A percentile compares a stretch with the other conserved stretches of the same genome.
phyloP scores from a whole-genome alignment of 768 basidiomycete genomes.

The Coprinopsis marcescibilis region DNA sequence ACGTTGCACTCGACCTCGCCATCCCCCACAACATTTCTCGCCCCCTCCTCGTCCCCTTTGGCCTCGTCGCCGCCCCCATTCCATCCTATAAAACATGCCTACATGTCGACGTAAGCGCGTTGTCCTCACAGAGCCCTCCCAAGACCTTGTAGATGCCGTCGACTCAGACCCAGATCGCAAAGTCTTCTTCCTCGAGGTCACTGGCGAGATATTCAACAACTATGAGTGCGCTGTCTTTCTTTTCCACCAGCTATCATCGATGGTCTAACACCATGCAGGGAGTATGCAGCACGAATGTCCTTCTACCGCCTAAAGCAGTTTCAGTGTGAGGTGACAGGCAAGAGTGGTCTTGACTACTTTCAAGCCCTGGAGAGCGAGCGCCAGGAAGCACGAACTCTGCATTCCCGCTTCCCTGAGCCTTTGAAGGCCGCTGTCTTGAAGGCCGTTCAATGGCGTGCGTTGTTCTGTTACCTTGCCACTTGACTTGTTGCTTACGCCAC shows the following conservation, averaged over 20 bases:
- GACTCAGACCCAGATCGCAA: slow-evolving; percentile 61
- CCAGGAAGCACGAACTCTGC: slow-evolving; percentile 83
- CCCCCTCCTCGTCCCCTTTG: slow-evolving; percentile 15
- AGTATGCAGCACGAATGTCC: slow-evolving; percentile 87
- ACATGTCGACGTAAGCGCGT: slow-evolving; percentile 88
- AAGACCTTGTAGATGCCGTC: slow-evolving; percentile 58
- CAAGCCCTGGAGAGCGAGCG: slow-evolving; percentile 89
- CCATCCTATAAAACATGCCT: slow-evolving; percentile 49
- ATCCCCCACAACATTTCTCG: slow-evolving; percentile 13
- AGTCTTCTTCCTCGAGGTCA: slow-evolving; percentile 90
- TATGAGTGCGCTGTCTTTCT: slow-evolving; percentile 70
- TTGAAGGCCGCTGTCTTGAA: slow-evolving; percentile 89
- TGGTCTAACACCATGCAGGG: slow-evolving; percentile 32
- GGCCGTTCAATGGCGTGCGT: slow-evolving; percentile 96
- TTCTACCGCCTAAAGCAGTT: slow-evolving; percentile 94
- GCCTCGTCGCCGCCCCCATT: slow-evolving; percentile 16
- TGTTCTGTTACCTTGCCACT: slow-evolving; percentile 16
- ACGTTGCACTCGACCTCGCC: slow-evolving; percentile 22
- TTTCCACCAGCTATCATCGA: slow-evolving; percentile 20
- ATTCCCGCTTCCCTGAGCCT: slow-evolving; percentile 86
- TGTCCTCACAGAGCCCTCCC: slow-evolving; percentile 78
- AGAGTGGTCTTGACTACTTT: slow-evolving; percentile 90
- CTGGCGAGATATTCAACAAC: slow-evolving; percentile 95
- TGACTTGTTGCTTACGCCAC: slow-evolving; percentile 12
- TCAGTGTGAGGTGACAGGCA: slow-evolving; percentile 96